Evolutionary conservation across 257 asterid species (phyloP).

Genomic region (Catharanthus roseus): DNA sequence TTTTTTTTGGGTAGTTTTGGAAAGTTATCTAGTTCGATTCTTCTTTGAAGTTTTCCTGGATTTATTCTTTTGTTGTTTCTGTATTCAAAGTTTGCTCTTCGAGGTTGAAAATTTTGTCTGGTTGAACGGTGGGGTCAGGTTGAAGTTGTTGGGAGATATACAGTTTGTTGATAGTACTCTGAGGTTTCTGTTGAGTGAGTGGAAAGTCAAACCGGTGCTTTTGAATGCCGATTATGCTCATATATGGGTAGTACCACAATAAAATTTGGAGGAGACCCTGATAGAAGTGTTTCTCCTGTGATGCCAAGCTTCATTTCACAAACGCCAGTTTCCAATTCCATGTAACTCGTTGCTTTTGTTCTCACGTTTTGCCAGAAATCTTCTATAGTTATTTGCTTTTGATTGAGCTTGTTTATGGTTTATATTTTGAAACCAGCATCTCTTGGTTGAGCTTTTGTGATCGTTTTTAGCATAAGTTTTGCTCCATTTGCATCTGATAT

Average conservation of each 20-base stretch:
- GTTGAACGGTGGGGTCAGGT: slow-evolving; percentile 16
- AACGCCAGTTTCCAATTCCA: slow-evolving; percentile 48
- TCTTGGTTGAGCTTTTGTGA: neutral
- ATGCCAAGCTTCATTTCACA: slow-evolving; percentile 87
- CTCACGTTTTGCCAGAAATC: neutral
- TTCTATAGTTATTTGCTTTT: neutral
- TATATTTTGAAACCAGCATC: neutral
- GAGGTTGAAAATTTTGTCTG: slow-evolving; percentile 1
- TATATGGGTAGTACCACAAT: slow-evolving; percentile 39
- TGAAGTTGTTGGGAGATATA: slow-evolving; percentile 9
- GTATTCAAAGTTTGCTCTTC: slow-evolving; percentile 16
- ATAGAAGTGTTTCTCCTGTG: slow-evolving; percentile 39
- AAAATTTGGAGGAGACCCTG: slow-evolving; percentile 47
- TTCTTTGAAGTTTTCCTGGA: slow-evolving; percentile 28
- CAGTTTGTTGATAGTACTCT: slow-evolving; percentile 1
- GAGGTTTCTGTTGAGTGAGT: neutral
- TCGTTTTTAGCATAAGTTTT: neutral
- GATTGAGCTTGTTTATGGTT: neutral
- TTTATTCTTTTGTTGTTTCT: too few species aligned
- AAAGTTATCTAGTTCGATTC: slow-evolving; percentile 27
- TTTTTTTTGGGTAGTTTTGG: slow-evolving; percentile 13
- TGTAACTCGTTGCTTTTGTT: slow-evolving; percentile 33
- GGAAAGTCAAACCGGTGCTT: too few species aligned
- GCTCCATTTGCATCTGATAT: neutral
- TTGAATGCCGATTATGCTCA: slow-evolving; percentile 32